Base-by-base conservation (phyloP, 1,139 yeast species). In the Komagataea norvegica region DNA sequence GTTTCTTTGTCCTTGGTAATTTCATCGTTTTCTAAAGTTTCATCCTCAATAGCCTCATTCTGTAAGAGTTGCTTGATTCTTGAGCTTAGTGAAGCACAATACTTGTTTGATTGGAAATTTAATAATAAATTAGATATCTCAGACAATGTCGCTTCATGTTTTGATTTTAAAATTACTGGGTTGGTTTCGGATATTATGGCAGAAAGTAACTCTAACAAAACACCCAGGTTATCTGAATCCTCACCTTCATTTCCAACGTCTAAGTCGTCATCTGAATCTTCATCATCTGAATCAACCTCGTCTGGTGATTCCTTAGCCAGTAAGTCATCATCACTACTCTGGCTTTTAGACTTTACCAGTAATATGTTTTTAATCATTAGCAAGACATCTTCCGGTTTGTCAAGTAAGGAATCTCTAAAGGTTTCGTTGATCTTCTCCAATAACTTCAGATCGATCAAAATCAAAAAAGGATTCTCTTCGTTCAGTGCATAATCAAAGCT, bases 351-450 rank as follows among this genome's bases (percentile, higher is more conserved):
- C 15, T 52, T 55, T 7, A 44, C 43, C 11, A 49, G 51, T 28
- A 79, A 55, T 32, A 81, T 63, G 25, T 71, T 73, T 24, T 71
- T 61, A 1, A 83, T 72, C 19, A 85, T 68, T 14, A 62, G 64
- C 20, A 85, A 61, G 44, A 82, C 68, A 38, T 79, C 85, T 6
- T 58, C 56, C 0, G 93, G 83, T 3, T 82, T 74, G 25, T 72
- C 72, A 9, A 86, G 71, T 26, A 89, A 59, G 31, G 69, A 70
- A 8, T 77, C 75, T 44, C 75, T 80, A 48, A 82, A 81, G 21
- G 67, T 67, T 13, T 70, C 71, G n/a, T 79, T 75, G 30, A 86
- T 59, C 15, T 64, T 62, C 51, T 87, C 91, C 34, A 88, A 60
- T 14, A 86, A 55, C 43, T 82, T 74, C 43, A 85, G 65, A 53